Conservation (phyloP, 2,329 filamentous ascomycete species). For the Penicillium decumbens region DNA sequence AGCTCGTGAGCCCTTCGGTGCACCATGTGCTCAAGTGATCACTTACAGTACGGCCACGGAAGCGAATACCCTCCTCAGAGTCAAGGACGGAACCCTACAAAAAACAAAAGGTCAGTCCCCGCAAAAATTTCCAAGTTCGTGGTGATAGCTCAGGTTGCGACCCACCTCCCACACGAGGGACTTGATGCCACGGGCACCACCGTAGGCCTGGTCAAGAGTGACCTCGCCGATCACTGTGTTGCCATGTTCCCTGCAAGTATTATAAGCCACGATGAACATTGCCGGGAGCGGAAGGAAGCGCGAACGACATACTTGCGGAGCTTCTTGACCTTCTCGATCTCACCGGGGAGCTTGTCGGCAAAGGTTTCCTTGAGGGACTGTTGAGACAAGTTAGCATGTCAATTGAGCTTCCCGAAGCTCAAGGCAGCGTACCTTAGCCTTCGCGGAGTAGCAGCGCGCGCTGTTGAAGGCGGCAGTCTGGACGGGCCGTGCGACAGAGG, state of each 20-base stretch:
- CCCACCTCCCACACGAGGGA: constrained; percentile 88
- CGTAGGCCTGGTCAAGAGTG: constrained; percentile 98
- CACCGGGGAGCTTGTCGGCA: constrained; percentile 87
- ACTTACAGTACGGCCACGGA: constrained; percentile 86
- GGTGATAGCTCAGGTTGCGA: background rate
- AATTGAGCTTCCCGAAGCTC: constrained; percentile 6
- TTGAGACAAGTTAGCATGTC: constrained; percentile 25
- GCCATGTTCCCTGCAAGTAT: constrained; percentile 70
- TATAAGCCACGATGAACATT: constrained; percentile 17
- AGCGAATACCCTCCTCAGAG: constrained; percentile 97
- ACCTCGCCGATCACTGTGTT: constrained; percentile 95
- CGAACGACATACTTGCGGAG: constrained; percentile 73
- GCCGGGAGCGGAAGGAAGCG: constrained; percentile 2
- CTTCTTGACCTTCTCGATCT: constrained; percentile 99
- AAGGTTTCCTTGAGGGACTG: constrained; percentile 98
- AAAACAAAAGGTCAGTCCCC: background rate
- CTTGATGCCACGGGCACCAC: constrained; percentile 98
- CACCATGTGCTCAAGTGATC: background rate
- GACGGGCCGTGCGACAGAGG: constrained; percentile 65
- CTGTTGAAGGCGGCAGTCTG: constrained; percentile 72
- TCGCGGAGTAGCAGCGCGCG: constrained; percentile 81
- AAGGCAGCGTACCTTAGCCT: constrained; percentile 66
- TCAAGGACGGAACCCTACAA: constrained; percentile 82
- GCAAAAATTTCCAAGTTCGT: constrained; percentile 1
- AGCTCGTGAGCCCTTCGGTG: background rate